Conservation (phyloP, 495 filamentous ascomycete species). For the Aspergillus nidulans region DNA sequence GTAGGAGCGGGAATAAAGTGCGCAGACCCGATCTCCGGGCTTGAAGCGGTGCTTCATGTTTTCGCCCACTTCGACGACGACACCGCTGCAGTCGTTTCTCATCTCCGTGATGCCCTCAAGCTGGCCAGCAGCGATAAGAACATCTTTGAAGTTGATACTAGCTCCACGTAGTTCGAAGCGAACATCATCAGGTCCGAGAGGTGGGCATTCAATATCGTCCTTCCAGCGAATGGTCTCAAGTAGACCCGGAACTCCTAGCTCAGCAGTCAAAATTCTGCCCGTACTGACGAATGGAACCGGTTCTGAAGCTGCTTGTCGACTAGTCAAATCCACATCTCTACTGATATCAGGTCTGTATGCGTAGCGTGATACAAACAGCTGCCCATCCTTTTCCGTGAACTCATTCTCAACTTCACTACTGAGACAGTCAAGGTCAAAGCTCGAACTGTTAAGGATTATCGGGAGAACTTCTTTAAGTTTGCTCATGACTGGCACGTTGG, state of each 20-base stretch:
- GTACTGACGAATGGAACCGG: conserved; percentile 2
- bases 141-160: conserved; percentile 44
- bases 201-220: conserved; percentile 5
- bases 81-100: conserved; percentile 11
- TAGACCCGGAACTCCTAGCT: conserved; percentile 6
- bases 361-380: conserved; percentile 11
- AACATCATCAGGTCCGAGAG: conserved; percentile 9
- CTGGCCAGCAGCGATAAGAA: conserved; percentile 37
- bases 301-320: neutral
- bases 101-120: conserved; percentile 16
- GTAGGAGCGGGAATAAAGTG: conserved; percentile 27
- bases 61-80: conserved; percentile 7
- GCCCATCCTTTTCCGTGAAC: conserved; percentile 4
- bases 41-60: conserved; percentile 21
- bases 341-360: conserved; percentile 1
- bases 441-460: neutral
- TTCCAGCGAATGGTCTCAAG: conserved; percentile 11
- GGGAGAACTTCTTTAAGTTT: conserved; percentile 5
- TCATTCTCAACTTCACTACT: conserved; percentile 7
- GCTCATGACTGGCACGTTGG: neutral
- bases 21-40: conserved; percentile 41
- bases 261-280: conserved; percentile 1
- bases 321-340: neutral
- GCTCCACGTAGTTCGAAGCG: conserved; percentile 21
- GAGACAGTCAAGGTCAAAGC: neutral